Evolutionary conservation across 2,329 filamentous ascomycete species (phyloP), one percentile per base, ranked within the genome.

Genomic region (Macrophomina phaseolina): DNA sequence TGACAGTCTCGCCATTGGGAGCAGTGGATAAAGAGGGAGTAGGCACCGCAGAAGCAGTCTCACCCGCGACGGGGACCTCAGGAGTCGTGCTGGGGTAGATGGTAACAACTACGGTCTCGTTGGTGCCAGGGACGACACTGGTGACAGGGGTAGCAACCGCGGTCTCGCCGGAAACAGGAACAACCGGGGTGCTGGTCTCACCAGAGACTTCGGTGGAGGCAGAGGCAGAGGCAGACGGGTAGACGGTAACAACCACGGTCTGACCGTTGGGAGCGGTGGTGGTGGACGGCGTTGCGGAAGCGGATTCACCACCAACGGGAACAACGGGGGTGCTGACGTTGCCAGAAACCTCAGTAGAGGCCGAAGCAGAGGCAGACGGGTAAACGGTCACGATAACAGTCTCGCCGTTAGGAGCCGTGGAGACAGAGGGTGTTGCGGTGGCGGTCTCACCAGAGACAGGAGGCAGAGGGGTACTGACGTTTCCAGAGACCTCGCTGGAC

Each of bases 161-260:
- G 3, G 46, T 49, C 46, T 49, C 46, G 18, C 53, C 11, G 76
- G 72, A 34, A 71, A 65, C 55, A 73, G 53, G 53, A 18, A 58
- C 36, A 28, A n/a, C 58, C 6, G 56, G 56, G 4, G 55, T 60
- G 63, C 56, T 74, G 4, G 34, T n/a, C 5, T 14, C 46, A 6
- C 58, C 58, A 48, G 58, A 64, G n/a, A 46, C 42, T 4, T 30
- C 42, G 58, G 16, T 34, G 14, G 58, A 49, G 34, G 58, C 58
- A 14, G 58, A 23, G 1, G 40, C 58, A 8, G 58, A 49, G 3
- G 58, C 58, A 23, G 55, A 30, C 58, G 45, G 45, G 1, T 32
- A 36, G 40, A 62, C 58, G 30, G 58, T 62, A 2, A 62, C 28
- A 9, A 62, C 12, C 16, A 62, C 58, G 3, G 58, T 62, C 45